These are phyloP conservation scores for Potentilla sterilis DNA, from an alignment of 306 rosid genomes.

Conservation along the genomic window DNA sequence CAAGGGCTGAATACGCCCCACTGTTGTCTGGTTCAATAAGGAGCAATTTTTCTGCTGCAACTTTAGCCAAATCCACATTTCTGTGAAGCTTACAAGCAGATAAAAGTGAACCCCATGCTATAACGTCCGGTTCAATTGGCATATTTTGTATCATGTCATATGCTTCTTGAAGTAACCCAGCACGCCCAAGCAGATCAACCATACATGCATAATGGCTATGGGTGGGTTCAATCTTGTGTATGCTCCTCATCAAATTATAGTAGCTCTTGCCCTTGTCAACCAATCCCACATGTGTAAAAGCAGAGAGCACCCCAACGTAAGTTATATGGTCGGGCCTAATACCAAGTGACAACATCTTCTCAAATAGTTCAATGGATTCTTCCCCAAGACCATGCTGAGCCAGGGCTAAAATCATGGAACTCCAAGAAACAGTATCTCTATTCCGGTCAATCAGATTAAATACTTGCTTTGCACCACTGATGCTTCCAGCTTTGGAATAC, in stretches of 20 bases:
- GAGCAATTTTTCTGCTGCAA: conserved; percentile 80
- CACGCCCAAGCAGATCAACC: conserved; percentile 77
- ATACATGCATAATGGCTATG: conserved; percentile 77
- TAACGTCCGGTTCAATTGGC: conserved; percentile 77
- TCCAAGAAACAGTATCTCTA: conserved; percentile 67
- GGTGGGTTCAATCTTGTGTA: conserved; percentile 74
- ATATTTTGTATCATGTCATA: conserved; percentile 48
- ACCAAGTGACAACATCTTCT: conserved; percentile 61
- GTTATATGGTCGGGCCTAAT: conserved; percentile 80
- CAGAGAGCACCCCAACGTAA: conserved; percentile 80
- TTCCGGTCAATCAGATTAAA: conserved; percentile 43
- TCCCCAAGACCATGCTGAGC: conserved; percentile 90
- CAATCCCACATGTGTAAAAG: conserved; percentile 78
- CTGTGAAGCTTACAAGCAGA: conserved; percentile 73
- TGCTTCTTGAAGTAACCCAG: conserved; percentile 87
- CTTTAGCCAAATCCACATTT: conserved; percentile 65
- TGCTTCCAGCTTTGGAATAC: conserved; percentile 85
- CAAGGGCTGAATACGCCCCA: conserved; percentile 79
- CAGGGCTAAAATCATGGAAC: conserved; percentile 79
- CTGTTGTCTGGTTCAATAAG: conserved; percentile 76
- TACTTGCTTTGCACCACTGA: conserved; percentile 58
- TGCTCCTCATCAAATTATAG: conserved; percentile 63
- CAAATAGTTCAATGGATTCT: conserved; percentile 76
- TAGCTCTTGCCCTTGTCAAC: conserved; percentile 66
- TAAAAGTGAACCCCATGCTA: conserved; percentile 85